A percentile compares a stretch with the other conserved stretches of the same genome.
phyloP scores from a whole-genome alignment of 176 grass and related monocot species.

The Ampelocalamus luodianensis region DNA sequence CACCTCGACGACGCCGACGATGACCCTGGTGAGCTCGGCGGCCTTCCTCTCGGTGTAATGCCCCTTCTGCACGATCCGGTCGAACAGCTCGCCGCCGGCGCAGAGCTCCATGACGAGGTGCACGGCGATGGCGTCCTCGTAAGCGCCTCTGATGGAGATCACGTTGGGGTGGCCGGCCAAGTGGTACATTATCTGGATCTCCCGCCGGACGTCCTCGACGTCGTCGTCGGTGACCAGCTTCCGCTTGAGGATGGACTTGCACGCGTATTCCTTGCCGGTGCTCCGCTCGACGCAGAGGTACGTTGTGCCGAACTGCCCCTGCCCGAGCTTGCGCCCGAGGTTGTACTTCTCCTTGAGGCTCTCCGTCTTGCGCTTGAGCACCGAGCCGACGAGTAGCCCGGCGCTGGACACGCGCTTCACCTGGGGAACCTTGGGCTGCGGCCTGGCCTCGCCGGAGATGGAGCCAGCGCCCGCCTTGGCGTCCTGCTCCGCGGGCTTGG shows the following conservation, averaged over 20 bases:
- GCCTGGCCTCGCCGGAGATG: conserved; percentile 29
- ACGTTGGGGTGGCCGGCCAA: conserved; percentile 69
- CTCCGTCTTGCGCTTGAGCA: conserved; percentile 81
- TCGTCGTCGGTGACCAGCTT: conserved; percentile 78
- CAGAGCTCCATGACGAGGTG: conserved; percentile 85
- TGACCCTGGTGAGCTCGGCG: conserved; percentile 68
- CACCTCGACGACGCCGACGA: conserved; percentile 69
- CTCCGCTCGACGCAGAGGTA: conserved; percentile 84
- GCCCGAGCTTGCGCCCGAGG: conserved; percentile 78
- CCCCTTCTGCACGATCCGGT: conserved; percentile 64
- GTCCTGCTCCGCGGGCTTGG: conserved; percentile 29
- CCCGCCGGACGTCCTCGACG: conserved; percentile 77
- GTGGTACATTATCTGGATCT: conserved; percentile 93
- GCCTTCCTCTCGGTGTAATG: conserved; percentile 77
- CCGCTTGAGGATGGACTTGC: conserved; percentile 83
- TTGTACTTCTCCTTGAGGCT: conserved; percentile 87
- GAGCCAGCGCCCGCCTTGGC: conserved; percentile 5
- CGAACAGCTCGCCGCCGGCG: conserved; percentile 79
- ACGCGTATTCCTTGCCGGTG: conserved; percentile 70
- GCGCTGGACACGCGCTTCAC: conserved; percentile 80
- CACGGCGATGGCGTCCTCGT: conserved; percentile 79
- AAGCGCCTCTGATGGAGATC: conserved; percentile 64
- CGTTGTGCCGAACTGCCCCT: conserved; percentile 94
- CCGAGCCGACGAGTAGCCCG: conserved; percentile 70
- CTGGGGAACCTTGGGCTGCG: conserved; percentile 57